Conservation (phyloP, 148 eudicot genomes). For the Rheum nobile region DNA sequence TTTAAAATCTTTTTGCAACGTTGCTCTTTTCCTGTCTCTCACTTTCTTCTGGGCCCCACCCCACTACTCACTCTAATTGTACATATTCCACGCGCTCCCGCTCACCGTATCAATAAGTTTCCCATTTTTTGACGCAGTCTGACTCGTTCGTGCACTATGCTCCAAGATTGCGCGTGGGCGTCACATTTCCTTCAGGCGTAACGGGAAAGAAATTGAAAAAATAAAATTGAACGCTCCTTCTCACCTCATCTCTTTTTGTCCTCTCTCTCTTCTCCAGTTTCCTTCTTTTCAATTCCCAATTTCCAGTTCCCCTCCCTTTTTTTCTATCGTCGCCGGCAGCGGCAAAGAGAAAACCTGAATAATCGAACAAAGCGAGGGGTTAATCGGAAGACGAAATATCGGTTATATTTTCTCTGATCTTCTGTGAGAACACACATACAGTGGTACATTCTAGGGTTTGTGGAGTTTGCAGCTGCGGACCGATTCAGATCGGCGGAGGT, state of each 20-base stretch:
- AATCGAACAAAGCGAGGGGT: not conserved
- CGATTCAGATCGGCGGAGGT: constrained; percentile 4
- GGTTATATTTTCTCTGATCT: not conserved
- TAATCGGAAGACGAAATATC: not conserved
- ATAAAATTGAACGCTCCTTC: constrained; percentile 3
- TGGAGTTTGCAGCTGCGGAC: not conserved
- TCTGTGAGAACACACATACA: not conserved
- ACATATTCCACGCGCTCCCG: not conserved
- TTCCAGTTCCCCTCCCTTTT: not conserved
- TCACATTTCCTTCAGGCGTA: not conserved
- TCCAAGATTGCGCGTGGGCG: not conserved
- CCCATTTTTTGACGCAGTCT: not conserved
- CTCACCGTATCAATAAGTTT: not conserved
- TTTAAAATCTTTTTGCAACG: not conserved
- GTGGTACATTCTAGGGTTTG: constrained; percentile 9
- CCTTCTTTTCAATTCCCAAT: not conserved
- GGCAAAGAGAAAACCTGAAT: not conserved
- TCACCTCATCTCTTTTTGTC: constrained; percentile 3
- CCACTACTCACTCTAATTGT: not conserved
- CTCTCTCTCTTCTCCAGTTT: constrained; percentile 8
- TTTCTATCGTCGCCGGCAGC: constrained; percentile 9
- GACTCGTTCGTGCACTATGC: not conserved
- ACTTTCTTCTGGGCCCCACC: not conserved
- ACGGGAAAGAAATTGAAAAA: not conserved
- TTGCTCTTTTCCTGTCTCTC: not conserved